Conservation (phyloP, 2,329 filamentous ascomycete genomes). For the Pyrenophora graminea region DNA sequence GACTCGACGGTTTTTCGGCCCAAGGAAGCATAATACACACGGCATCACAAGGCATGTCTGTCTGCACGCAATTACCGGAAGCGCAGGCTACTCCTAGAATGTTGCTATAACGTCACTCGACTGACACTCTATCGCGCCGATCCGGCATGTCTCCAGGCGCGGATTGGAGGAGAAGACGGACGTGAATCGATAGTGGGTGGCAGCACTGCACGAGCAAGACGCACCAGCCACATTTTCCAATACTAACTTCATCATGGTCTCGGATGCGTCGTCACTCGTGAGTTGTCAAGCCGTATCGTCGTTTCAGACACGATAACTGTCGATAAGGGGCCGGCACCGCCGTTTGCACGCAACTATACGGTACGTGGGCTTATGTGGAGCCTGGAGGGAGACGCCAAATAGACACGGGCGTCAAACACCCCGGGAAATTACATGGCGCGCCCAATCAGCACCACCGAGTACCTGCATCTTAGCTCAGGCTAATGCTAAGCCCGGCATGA, state of each 20-base stretch:
- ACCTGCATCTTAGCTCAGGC: conserved; percentile 31
- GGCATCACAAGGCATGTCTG: conserved; percentile 14
- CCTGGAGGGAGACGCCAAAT: conserved; percentile 22
- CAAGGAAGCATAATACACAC: conserved; percentile 19
- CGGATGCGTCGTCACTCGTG: neutral
- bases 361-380: conserved; percentile 3
- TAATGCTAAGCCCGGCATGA: conserved; percentile 28
- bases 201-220: neutral
- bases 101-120: neutral
- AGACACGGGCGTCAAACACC: conserved; percentile 27
- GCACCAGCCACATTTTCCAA: neutral
- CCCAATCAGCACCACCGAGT: conserved; percentile 33
- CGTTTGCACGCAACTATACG: conserved; percentile 7
- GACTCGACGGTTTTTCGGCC: conserved; percentile 21
- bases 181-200: neutral
- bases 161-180: neutral
- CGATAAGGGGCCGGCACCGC: conserved; percentile 28
- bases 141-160: neutral
- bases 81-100: conserved; percentile 4
- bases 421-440: conserved; percentile 34
- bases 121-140: neutral
- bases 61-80: conserved; percentile 25
- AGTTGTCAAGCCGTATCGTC: conserved; percentile 1
- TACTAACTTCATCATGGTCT: neutral
- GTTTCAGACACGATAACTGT: conserved; percentile 16